Evolutionary conservation across 108 stramenopile genomes (phyloP), one percentile per base, ranked within the genome.

Genomic region (Chaetoceros muelleri): DNA sequence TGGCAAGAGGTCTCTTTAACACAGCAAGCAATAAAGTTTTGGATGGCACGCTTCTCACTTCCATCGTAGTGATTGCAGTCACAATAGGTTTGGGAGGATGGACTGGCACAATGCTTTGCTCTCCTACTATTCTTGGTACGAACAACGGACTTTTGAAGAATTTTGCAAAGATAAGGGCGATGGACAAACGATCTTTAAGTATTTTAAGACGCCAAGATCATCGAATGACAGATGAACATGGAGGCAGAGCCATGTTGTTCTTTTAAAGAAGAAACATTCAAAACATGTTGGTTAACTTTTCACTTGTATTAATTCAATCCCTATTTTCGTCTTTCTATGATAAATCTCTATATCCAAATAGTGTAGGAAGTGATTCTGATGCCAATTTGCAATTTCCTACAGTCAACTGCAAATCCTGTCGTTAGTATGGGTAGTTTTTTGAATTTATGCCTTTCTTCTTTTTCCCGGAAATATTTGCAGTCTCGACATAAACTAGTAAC

Each of bases 41-140:
- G 13, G 48, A 49, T 24, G 19, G 22, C 3, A 24, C 13, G 5
- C n/a, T 49, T 7, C 48, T 49, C 7, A 7, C 13, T 7, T 30
- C 28, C 16, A 52, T 48, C 30, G 25, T 66, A 29, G 53, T 60
- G 7, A 53, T 40, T 19, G 46, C 61, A 18, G 48, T 62, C 13
- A 58, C 52, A 8, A 68, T 68, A 27, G 67, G 67, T 3, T n/a
- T 68, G 8, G 67, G 67, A 16, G 54, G 30, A 25, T 68, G 67
- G 67, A 50, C 67, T 2, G 67, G 67, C 3, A 62, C 55, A 20
- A 55, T 68, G 21, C 27, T 68, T 2, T 61, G 60, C 31, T 62
- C 60, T 2, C 67, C 67, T 21, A 62, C 61, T 7, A 23, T 62
- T 23, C 48, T 68, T 17, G 67, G 67, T 10, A 68, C 48, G 7